These are phyloP conservation scores for Pogostemon cablin DNA, from an alignment of 257 asterid species.

Conservation along the genomic window DNA sequence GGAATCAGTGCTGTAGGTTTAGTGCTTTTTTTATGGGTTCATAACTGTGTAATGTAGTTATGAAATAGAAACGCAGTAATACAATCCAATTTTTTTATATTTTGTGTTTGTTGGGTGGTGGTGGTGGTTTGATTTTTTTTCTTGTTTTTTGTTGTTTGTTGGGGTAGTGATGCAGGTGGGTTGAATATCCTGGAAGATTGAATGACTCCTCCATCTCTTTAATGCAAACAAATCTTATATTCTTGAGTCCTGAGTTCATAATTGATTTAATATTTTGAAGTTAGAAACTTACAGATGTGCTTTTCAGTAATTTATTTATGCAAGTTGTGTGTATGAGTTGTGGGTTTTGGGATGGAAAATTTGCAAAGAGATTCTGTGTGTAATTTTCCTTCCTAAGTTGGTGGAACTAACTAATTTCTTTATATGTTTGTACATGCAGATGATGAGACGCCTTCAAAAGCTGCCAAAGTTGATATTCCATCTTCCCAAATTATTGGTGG, in stretches of 20 bases:
- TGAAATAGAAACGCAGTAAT: neutral
- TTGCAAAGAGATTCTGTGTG: neutral
- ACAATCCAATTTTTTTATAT: neutral
- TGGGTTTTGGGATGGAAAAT: neutral
- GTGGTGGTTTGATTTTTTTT: neutral
- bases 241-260: neutral
- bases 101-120: neutral
- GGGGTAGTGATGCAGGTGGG: neutral
- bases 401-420: constrained; percentile 12
- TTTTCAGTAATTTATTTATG: neutral
- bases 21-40: neutral
- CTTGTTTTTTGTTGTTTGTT: neutral
- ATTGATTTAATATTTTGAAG: neutral
- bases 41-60: neutral
- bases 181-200: neutral
- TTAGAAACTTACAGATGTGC: neutral
- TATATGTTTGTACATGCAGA: constrained; percentile 40
- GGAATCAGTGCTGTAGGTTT: neutral
- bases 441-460: constrained; percentile 54
- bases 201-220: neutral
- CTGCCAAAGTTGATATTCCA: constrained; percentile 55
- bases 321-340: neutral
- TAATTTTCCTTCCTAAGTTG: neutral
- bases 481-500: constrained; percentile 51
- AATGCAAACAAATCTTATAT: neutral